Evolutionary conservation across 1,139 yeast species (phyloP).

Genomic region (Candida neerlandica): DNA sequence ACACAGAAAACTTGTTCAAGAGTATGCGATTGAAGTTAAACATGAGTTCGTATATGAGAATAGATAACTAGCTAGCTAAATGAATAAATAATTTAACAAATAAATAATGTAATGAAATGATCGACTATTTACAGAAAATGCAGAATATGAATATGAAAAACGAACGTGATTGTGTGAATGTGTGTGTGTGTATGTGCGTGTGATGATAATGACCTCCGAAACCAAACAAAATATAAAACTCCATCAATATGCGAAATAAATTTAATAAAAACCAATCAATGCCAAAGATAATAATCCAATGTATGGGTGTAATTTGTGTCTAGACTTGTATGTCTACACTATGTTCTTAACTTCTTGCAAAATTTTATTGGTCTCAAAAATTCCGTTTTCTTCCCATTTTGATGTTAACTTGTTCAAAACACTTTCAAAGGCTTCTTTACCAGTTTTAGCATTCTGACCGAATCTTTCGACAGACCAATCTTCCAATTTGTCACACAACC

Average conservation of each 20-base stretch:
- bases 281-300: not conserved
- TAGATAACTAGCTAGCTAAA: not conserved
- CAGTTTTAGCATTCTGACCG: conserved; percentile 80
- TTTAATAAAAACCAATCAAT: not conserved
- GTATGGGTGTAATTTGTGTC: not conserved
- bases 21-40: too few species aligned
- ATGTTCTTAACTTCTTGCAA: conserved; percentile 40
- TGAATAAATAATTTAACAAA: not conserved
- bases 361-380: conserved; percentile 31
- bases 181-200: not conserved
- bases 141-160: not conserved
- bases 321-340: not conserved
- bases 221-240: conserved; percentile 1
- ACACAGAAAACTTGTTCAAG: too few species aligned
- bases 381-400: conserved; percentile 52
- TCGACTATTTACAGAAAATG: conserved; percentile 1
- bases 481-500: conserved; percentile 80
- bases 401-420: conserved; percentile 61
- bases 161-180: not conserved
- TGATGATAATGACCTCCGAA: not conserved
- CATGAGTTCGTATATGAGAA: too few species aligned
- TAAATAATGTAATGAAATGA: not conserved
- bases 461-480: conserved; percentile 92
- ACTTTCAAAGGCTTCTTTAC: conserved; percentile 80
- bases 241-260: not conserved